These are phyloP conservation scores for Rhipidocladum racemiflorum DNA, from an alignment of 176 grass and related monocot species.

Conservation along the genomic window DNA sequence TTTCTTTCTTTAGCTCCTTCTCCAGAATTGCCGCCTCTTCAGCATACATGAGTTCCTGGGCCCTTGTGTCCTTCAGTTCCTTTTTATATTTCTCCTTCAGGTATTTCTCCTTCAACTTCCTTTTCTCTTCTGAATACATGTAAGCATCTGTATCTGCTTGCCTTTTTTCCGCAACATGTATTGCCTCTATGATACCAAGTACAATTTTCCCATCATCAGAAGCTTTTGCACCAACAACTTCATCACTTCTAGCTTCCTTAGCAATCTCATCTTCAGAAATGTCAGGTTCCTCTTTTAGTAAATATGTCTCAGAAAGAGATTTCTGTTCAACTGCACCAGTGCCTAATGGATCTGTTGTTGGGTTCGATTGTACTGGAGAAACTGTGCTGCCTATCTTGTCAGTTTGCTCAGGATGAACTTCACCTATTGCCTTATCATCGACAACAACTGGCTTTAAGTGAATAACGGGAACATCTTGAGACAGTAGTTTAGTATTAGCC, in stretches of 20 bases:
- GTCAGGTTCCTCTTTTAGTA: constrained; percentile 56
- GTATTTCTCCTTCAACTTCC: constrained; percentile 89
- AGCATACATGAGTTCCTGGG: constrained; percentile 67
- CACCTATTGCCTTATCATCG: constrained; percentile 34
- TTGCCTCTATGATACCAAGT: constrained; percentile 85
- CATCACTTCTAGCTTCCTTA: constrained; percentile 42
- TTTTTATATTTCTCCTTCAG: constrained; percentile 93
- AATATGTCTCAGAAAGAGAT: constrained; percentile 78
- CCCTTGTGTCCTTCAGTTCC: constrained; percentile 91
- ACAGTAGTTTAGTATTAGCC: constrained; percentile 30
- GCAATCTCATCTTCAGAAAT: constrained; percentile 41
- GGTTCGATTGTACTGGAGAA: constrained; percentile 33
- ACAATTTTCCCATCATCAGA: constrained; percentile 66
- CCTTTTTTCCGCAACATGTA: constrained; percentile 85
- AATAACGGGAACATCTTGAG: constrained; percentile 31
- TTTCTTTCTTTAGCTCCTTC: constrained; percentile 94
- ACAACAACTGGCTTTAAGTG: constrained; percentile 31
- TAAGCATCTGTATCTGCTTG: constrained; percentile 90
- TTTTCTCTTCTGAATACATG: constrained; percentile 96
- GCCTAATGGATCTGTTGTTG: constrained; percentile 30
- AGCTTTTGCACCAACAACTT: constrained; percentile 25
- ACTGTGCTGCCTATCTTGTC: constrained; percentile 23
- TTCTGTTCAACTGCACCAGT: constrained; percentile 46
- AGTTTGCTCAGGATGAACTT: constrained; percentile 39
- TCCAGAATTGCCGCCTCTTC: constrained; percentile 90